Evolutionary conservation across 345 rosid species (phyloP).

Genomic region (Eucalyptus albens): DNA sequence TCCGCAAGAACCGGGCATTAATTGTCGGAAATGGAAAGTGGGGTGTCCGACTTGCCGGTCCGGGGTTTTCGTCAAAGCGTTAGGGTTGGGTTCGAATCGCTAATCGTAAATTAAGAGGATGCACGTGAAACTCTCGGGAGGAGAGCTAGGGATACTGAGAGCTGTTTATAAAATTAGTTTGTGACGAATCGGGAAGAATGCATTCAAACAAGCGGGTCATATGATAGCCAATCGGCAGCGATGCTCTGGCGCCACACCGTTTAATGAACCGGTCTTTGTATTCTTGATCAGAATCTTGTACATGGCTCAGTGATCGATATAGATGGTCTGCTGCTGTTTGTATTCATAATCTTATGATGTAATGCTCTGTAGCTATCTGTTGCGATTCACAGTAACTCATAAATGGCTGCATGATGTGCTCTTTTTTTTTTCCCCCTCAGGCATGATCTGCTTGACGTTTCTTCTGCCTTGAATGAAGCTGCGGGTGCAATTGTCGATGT

Average conservation of each 20-base stretch:
- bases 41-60: background rate
- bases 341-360: background rate
- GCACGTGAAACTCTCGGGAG: background rate
- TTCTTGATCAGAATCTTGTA: background rate
- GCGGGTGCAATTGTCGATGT: constrained; percentile 96
- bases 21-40: background rate
- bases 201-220: background rate
- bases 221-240: background rate
- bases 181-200: background rate
- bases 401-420: background rate
- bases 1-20: background rate
- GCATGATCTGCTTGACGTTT: constrained; percentile 79
- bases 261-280: background rate
- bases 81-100: background rate
- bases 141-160: background rate
- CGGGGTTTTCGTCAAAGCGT: background rate
- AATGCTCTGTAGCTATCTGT: background rate
- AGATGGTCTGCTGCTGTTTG: background rate
- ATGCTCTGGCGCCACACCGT: background rate
- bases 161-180: background rate
- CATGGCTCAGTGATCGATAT: background rate
- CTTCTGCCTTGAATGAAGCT: constrained; percentile 82
- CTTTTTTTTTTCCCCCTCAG: constrained; percentile 1
- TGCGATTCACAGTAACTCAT: background rate
- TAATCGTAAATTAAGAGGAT: background rate